Base-by-base conservation (phyloP, 1,284 basidiomycete genomes). In the Malassezia caprae region DNA sequence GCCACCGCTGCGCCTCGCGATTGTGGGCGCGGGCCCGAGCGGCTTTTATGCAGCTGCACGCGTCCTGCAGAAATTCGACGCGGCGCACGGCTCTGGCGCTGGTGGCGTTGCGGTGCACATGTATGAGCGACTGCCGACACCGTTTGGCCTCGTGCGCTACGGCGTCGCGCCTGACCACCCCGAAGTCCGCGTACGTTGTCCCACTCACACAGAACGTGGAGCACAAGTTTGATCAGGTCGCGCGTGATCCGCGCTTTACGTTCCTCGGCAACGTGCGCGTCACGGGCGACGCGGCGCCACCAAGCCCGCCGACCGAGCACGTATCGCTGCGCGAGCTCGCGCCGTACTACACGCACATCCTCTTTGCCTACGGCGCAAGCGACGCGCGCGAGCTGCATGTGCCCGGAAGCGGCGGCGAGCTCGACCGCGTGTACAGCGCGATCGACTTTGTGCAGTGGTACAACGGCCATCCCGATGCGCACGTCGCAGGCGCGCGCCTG, bases 101-200 rank as follows among this genome's bases (percentile, higher is more conserved):
- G 28, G 42, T 24, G 54, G 42, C 40, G 58, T 65, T 3, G 34
- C 28, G 17, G 82, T 98, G 12, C 88, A 98, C 74, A 78, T 99
- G 75, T 98, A 85, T 73, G 94, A 99, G 76, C 80, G 88, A 19
- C 79, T 96, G 3, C 96, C 93, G 80, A 84, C 88, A 27, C 94
- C 94, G 2, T 88, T 94, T 72, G 94, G 94, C 0, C 81, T 98
- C 0, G 90, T 93, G 1, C 79, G 94, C 37, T 98, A 94, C 68
- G 93, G 94, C 1, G 94, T 99, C 7, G 94, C 94, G 8, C 93
- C 94, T 35, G 94, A 98, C 77, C 94, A 99, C 76, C 90, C 93
- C 1, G 93, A 98, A 78, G 93, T 98, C 71, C 42, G 30, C 44
- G 19, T 43, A 32, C 12, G 40, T 27, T 12, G 39, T 10, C 31